phyloP scores from a whole-genome alignment of 345 rosid genomes.

The Populus nigra region DNA sequence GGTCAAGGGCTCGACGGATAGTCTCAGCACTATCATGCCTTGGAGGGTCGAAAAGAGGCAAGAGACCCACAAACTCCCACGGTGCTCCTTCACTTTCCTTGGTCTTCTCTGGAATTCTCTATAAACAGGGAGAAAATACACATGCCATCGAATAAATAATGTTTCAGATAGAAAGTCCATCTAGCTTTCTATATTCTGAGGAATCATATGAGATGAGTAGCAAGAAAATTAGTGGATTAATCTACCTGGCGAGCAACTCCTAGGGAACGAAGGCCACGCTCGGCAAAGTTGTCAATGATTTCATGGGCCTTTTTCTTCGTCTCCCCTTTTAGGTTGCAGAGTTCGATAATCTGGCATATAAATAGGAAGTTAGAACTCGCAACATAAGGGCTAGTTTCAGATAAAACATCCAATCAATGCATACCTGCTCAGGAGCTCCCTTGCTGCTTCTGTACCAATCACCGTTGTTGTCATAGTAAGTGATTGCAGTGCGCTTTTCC shows the following conservation, averaged over 20 bases:
- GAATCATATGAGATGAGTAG: neutral
- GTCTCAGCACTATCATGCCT: constrained; percentile 99
- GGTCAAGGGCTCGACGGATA: constrained; percentile 78
- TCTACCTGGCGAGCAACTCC: constrained; percentile 71
- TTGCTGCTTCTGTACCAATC: constrained; percentile 86
- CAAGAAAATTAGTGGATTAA: neutral
- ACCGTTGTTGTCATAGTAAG: constrained; percentile 62
- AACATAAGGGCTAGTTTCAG: neutral
- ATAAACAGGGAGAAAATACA: neutral
- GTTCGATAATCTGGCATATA: constrained; percentile 59
- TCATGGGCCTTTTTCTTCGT: constrained; percentile 45
- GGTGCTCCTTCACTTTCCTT: constrained; percentile 70
- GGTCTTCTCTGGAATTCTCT: constrained; percentile 66
- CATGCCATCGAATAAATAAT: neutral
- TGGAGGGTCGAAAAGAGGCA: constrained; percentile 95
- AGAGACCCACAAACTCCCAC: constrained; percentile 89
- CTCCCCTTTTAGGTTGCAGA: constrained; percentile 64
- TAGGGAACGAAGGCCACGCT: constrained; percentile 83
- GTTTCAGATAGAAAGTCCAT: neutral
- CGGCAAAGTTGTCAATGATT: constrained; percentile 64
- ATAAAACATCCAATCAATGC: neutral
- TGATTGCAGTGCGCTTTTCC: constrained; percentile 90
- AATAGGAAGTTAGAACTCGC: neutral
- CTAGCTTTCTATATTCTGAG: neutral
- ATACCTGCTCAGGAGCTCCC: constrained; percentile 94